These are phyloP conservation scores for Populus hybrid DNA, from an alignment of 441 rosid genomes.

Conservation along the genomic window DNA sequence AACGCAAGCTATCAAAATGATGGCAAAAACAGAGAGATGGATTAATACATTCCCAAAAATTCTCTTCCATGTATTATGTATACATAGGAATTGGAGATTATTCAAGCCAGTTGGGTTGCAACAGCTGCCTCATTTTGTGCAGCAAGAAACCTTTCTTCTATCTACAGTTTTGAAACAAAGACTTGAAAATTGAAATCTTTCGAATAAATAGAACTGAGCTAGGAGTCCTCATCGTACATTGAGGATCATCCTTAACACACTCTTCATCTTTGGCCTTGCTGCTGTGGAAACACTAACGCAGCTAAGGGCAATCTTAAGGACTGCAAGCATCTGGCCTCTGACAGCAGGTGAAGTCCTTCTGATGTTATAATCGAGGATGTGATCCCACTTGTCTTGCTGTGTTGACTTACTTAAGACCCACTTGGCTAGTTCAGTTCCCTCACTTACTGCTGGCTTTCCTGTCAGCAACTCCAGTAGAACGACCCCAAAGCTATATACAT, in stretches of 20 bases:
- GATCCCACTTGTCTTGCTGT: constrained; percentile 48
- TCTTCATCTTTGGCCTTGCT: constrained; percentile 80
- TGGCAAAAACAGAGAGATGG: not conserved
- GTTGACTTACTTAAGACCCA: constrained; percentile 53
- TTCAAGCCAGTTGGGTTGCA: constrained; percentile 1
- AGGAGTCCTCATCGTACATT: constrained; percentile 37
- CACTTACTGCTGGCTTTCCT: constrained; percentile 67
- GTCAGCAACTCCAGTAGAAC: constrained; percentile 77
- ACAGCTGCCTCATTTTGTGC: not conserved
- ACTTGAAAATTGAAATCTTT: no score
- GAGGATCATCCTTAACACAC: constrained; percentile 62
- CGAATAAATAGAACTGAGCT: not conserved
- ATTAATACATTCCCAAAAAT: not conserved
- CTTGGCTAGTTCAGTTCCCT: constrained; percentile 74
- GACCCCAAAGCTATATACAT: constrained; percentile 80
- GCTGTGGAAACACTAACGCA: constrained; percentile 67
- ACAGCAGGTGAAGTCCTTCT: constrained; percentile 50
- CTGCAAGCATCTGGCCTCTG: constrained; percentile 75
- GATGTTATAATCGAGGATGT: constrained; percentile 61
- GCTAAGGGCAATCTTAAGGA: constrained; percentile 62
- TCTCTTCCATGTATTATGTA: not conserved
- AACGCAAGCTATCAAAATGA: not conserved
- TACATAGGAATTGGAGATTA: not conserved
- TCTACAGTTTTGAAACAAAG: constrained; percentile 6
- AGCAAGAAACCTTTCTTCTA: not conserved